Percentiles rank a stretch among this genome's conserved stretches.
phyloP scores from a whole-genome alignment of 345 rosid genomes.

The Citrus hindsii region DNA sequence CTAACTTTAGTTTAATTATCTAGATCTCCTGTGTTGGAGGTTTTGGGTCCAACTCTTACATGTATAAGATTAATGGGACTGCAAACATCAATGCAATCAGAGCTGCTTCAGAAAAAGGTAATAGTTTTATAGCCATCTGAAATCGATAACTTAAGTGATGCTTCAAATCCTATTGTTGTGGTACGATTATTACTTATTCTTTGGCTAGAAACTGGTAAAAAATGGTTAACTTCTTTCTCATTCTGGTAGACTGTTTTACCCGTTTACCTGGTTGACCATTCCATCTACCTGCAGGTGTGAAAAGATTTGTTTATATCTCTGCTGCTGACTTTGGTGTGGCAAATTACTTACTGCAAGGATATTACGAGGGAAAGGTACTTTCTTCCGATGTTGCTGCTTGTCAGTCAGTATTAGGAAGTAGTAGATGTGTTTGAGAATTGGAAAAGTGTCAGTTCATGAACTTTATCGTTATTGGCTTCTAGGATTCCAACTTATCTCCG shows the following conservation, averaged over 20 bases:
- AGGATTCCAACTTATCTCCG: background rate
- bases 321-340: conserved; percentile 91
- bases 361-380: conserved; percentile 90
- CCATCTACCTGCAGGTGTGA: conserved; percentile 50
- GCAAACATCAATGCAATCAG: conserved; percentile 91
- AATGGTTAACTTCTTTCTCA: background rate
- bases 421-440: background rate
- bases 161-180: background rate
- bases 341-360: conserved; percentile 76
- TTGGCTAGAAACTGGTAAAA: too few relatives aligned
- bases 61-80: conserved; percentile 97
- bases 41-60: conserved; percentile 87
- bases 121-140: background rate
- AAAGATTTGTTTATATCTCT: conserved; percentile 82
- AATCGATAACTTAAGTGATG: background rate
- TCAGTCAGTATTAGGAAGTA: background rate
- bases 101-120: conserved; percentile 91
- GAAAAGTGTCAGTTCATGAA: background rate
- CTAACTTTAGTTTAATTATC: conserved; percentile 25
- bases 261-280: background rate
- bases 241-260: background rate
- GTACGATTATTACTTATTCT: background rate
- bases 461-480: conserved; percentile 7
- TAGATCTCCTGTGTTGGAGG: conserved; percentile 97
- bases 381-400: background rate